Evolutionary conservation across 805 yeast genomes (phyloP), one percentile per base, ranked within the genome.

Genomic region (Lipomyces orientalis): DNA sequence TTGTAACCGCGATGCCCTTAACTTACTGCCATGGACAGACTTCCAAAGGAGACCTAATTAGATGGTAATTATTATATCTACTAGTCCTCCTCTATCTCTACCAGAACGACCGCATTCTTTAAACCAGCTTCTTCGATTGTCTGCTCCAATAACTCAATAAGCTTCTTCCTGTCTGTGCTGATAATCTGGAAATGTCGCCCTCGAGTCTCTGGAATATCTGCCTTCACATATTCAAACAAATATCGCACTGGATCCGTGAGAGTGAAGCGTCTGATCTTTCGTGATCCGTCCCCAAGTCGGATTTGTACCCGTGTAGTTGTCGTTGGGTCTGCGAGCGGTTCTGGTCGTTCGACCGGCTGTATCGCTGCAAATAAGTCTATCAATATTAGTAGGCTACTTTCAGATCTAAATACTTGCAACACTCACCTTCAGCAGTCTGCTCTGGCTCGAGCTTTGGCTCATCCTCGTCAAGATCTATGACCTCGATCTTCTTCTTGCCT

Each of bases 271-370:
- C 91, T 88, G 10, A 94, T 89, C 12, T 89, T 79, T 66, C 98
- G 83, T 58, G 87, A 84, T n/a, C 98, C 98, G 74, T 89, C 91
- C 19, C 93, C 95, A 35, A 91, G 85, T 67, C 97, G 83, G n/a
- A 95, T 84, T 78, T 95, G 98, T 33, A 95, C 85, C 73, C 97
- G 82, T 0, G 97, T 91, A 6, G 83, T 80, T 0, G 87, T 82
- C 7, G 82, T 78, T 0, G 86, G 84, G 10, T 84, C 88, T 2
- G 81, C 76, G 1, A 84, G 77, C 0, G 97, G 96, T 74, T 93
- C 97, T 0, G 81, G 80, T 65, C 87, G 86, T 55, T 82, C 83
- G 1, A 75, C 72, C 0, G 93, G 82, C 37, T 75, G 59, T 8
- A 91, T 88, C 0, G 79, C 64, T 9, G 82, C 83, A 65, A 90